These are phyloP conservation scores for Hysterangium stoloniferum DNA, from an alignment of 768 basidiomycete species.

Conservation along the genomic window DNA sequence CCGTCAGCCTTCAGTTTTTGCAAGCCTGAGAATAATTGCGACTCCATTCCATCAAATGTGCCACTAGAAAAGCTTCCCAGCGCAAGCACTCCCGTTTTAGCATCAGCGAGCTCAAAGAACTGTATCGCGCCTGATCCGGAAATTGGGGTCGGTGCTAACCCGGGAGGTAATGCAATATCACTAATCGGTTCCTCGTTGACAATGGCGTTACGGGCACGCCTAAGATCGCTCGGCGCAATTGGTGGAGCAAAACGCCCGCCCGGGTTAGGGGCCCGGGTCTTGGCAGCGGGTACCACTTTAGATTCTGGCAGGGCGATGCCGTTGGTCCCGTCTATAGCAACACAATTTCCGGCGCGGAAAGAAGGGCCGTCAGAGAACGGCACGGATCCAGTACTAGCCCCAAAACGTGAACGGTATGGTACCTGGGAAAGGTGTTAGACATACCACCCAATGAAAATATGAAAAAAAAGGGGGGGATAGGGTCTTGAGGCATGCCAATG, in stretches of 20 bases:
- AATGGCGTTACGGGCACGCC: slow-evolving; percentile 40
- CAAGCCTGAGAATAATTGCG: slow-evolving; percentile 39
- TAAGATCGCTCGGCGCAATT: slow-evolving; percentile 14
- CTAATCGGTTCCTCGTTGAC: slow-evolving; percentile 38
- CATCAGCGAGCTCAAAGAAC: slow-evolving; percentile 47
- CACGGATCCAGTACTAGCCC: slow-evolving; percentile 32
- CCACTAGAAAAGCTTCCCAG: slow-evolving; percentile 49
- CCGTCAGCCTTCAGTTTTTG: slow-evolving; percentile 38
- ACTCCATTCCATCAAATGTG: slow-evolving; percentile 34
- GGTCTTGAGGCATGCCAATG: not conserved
- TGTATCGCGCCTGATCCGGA: slow-evolving; percentile 44
- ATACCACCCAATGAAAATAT: no score
- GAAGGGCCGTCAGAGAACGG: slow-evolving; percentile 42
- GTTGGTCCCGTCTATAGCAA: slow-evolving; percentile 42
- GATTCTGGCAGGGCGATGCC: slow-evolving; percentile 17
- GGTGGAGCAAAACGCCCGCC: slow-evolving; percentile 21
- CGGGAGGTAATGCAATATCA: slow-evolving; percentile 31
- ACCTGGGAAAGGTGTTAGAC: slow-evolving; percentile 31
- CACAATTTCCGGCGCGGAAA: slow-evolving; percentile 46
- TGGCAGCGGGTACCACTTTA: slow-evolving; percentile 7
- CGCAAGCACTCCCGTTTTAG: slow-evolving; percentile 46
- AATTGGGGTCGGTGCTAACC: slow-evolving; percentile 28
- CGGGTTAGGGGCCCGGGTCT: not conserved
- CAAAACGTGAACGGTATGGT: slow-evolving; percentile 51
- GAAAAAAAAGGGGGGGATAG: slow-evolving; percentile 24